phyloP scores from a whole-genome alignment of 2,329 filamentous ascomycete species.

The Bipolaris sorokiniana region DNA sequence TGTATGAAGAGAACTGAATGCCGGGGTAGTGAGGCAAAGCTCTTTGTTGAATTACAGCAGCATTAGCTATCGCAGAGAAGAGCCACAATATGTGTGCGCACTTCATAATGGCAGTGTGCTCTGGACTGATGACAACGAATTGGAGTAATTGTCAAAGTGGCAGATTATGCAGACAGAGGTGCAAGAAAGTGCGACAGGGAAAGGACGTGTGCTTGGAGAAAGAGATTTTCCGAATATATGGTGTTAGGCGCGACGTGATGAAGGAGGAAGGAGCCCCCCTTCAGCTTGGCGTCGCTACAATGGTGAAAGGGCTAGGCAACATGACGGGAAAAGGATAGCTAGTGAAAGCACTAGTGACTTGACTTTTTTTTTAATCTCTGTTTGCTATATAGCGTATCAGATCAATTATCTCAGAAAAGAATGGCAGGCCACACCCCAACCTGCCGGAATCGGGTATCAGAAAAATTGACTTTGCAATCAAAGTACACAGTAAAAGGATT shows the following conservation, averaged over 20 bases:
- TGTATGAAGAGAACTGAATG: conserved; percentile 37
- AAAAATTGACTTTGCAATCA: too few relatives aligned
- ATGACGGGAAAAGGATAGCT: neutral
- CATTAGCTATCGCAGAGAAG: conserved; percentile 10
- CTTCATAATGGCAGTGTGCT: conserved; percentile 26
- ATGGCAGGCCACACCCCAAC: too few relatives aligned
- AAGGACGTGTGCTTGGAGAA: neutral
- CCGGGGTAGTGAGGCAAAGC: conserved; percentile 27
- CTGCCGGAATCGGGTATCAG: too few relatives aligned
- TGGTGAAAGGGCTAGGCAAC: neutral
- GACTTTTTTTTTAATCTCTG: neutral
- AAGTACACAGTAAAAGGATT: too few relatives aligned
- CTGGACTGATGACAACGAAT: neutral
- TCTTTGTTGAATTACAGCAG: conserved; percentile 4
- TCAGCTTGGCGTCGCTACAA: neutral
- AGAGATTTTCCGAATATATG: neutral
- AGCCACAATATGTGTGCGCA: conserved; percentile 20
- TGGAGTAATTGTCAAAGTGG: neutral
- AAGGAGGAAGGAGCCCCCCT: neutral
- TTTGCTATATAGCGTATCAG: too few relatives aligned
- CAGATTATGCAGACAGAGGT: neutral
- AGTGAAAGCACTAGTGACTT: too few relatives aligned
- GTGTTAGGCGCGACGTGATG: too few relatives aligned
- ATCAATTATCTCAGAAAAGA: too few relatives aligned
- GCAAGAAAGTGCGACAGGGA: neutral